A percentile compares a stretch with the other conserved stretches of the same genome.
Conservation (phyloP, 176 grass and related monocot genomes). For the Bothriochloa decipiens region DNA sequence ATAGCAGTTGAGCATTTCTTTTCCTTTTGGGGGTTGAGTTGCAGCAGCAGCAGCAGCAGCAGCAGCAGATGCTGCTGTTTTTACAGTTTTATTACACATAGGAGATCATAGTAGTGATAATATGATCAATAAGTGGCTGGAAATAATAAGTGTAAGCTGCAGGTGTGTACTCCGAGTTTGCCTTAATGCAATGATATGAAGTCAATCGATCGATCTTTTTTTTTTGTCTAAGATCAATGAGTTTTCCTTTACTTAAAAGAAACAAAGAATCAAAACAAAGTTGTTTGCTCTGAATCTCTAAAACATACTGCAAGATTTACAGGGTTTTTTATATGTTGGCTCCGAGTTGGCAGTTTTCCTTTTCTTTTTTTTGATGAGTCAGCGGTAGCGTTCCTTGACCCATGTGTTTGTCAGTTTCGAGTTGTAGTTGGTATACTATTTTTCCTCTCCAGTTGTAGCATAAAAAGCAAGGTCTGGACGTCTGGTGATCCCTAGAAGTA, state of each 20-base stretch:
- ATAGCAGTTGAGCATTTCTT: neutral
- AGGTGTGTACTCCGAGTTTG: neutral
- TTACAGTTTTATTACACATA: neutral
- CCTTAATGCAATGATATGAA: conserved; percentile 13
- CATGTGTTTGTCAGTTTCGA: neutral
- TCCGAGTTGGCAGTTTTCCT: neutral
- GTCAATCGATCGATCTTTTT: neutral
- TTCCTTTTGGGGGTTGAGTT: conserved; percentile 8
- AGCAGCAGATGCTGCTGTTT: neutral
- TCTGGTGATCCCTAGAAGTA: neutral
- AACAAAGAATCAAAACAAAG: neutral
- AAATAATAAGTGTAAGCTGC: conserved; percentile 30
- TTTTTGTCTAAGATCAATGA: neutral
- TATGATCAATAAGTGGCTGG: conserved; percentile 32
- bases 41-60: neutral
- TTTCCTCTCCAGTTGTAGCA: neutral
- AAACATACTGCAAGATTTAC: neutral
- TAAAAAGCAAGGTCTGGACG: neutral
- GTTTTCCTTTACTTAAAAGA: neutral
- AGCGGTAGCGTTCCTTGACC: neutral
- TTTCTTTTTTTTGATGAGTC: too few relatives aligned
- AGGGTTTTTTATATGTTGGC: neutral
- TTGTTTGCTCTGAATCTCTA: neutral
- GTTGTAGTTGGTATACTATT: neutral
- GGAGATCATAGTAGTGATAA: conserved; percentile 11